Evolutionary conservation across 2,329 filamentous ascomycete species (phyloP), one percentile per base, ranked within the genome.

Genomic region (Botrytis deweyae): DNA sequence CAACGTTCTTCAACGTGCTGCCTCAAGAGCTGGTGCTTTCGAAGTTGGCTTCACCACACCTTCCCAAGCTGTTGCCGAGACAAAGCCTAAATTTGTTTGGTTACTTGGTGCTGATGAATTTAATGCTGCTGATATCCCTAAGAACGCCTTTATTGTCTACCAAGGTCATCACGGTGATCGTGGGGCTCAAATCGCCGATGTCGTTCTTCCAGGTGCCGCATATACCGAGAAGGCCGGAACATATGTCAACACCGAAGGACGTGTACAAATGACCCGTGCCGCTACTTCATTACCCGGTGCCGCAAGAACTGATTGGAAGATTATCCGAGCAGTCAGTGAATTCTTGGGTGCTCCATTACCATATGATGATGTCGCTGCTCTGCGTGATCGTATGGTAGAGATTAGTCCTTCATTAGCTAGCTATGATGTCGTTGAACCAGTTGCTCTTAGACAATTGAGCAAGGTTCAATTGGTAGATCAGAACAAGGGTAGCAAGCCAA

Each of bases 211-310:
- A 42, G 95, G 94, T 78, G 94, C 94, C 69, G 94, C 96, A 20
- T 99, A 98, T 86, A 98, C 95, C 38, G 96, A 99, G 86, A 99
- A 98, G 87, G 90, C 92, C 38, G 95, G 91, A 75, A 99, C 96
- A 63, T 99, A 97, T 81, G 90, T 99, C 85, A 99, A 98, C 89
- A 98, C 96, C 0, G 96, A 99, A 84, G 96, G 96, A 73, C 93
- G 96, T 79, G 94, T 96, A 36, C 96, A 99, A 85, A 92, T 97
- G 87, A 96, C 93, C 72, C 93, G 96, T 77, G 92, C 93, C 66
- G 96, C 96, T 44, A 97, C 94, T 55, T 93, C 92, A 64, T 87
- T 97, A 77, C 93, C 94, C 38, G 96, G 96, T 75, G 96, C 94
- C 71, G 90, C 95, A 73, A 90, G 96, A 81, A 95, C 96, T 76